Percentiles rank a stretch among this genome's conserved stretches.
These are phyloP conservation scores for Ascochyta viciae-villosae DNA, from an alignment of 2,329 filamentous ascomycete species.

Conservation along the genomic window DNA sequence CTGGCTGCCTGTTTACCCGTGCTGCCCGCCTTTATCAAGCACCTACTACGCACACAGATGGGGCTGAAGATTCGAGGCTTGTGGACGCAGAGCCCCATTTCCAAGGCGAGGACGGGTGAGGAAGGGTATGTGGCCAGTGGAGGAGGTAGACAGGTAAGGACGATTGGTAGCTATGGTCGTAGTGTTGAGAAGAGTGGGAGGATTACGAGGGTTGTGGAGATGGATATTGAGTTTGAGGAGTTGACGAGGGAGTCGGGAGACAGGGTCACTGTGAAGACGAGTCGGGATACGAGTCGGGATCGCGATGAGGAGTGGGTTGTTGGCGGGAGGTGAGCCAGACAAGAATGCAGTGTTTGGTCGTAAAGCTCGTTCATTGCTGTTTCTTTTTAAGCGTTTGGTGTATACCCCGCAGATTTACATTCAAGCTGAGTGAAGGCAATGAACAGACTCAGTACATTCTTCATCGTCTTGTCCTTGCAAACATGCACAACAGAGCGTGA, in stretches of 20 bases:
- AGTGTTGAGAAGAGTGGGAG: background rate
- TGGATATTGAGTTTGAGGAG: conserved; percentile 21
- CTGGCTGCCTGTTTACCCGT: conserved; percentile 25
- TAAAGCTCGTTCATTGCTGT: too few relatives aligned
- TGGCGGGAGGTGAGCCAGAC: background rate
- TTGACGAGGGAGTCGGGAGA: conserved; percentile 10
- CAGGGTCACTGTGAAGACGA: background rate
- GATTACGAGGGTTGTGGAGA: conserved; percentile 11
- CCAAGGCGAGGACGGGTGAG: background rate
- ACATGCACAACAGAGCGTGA: too few relatives aligned
- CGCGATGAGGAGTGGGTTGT: conserved; percentile 1
- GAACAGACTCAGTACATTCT: too few relatives aligned
- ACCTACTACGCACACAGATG: conserved; percentile 3
- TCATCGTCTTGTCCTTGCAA: too few relatives aligned
- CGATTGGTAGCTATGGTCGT: conserved; percentile 5
- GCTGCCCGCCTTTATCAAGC: conserved; percentile 21
- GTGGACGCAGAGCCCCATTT: conserved; percentile 5
- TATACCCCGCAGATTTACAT: too few relatives aligned
- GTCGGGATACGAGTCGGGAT: background rate
- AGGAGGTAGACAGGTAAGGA: background rate
- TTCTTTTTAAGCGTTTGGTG: too few relatives aligned
- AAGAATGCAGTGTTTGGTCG: too few relatives aligned
- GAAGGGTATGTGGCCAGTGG: background rate
- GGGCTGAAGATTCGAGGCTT: background rate
- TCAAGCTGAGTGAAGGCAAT: too few relatives aligned